Base-by-base conservation (phyloP, 352 stramenopile species). In the Phytophthora pini region DNA sequence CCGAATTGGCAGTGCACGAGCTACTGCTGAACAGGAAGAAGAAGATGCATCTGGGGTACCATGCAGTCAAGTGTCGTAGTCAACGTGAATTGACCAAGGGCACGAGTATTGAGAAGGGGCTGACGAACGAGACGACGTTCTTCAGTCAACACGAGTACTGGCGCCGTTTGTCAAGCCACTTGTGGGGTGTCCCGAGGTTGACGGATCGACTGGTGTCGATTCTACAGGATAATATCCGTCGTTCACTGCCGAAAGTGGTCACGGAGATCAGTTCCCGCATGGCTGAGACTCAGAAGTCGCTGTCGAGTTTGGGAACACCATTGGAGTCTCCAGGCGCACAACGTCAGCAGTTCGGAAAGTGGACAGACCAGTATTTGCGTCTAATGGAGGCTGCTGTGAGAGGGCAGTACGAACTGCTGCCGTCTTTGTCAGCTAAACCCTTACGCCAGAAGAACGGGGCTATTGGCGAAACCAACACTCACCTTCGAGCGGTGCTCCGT, bases 41-140 rank as follows among this genome's bases (percentile, higher is more conserved):
- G 49, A 52, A 67, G 3, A 86, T 89, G 55, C 53, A 68, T 29
- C 61, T 92, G 9, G 84, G 86, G 6, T 96, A 95, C 62, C 89
- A 97, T 58, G 88, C 92, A n/a, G 80, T 95, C 26, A 96, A 95
- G 72, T 93, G 86, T 40, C 77, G 89, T 13, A 89, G 79, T 31
- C 89, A 97, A 51, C 77, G 76, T 7, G 84, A 87, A 29, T 66
- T 95, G 52, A 73, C 79, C 39, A 72, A 81, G 10, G 70, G 76
- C 6, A 69, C 84, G 31, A 84, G 61, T 7, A 84, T 97, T 22
- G 60, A 86, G 12, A 61, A 90, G 22, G 82, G 78, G 0, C 27
- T 83, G 4, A 38, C 60, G 9, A 68, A 80, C 12, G 89, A 97
- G 75, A 46, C 77, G 24, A 46, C 59, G 27, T 97, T 92, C 38